Base-by-base conservation (phyloP, 2,329 filamentous ascomycete species). In the Thelonectria discophora region DNA sequence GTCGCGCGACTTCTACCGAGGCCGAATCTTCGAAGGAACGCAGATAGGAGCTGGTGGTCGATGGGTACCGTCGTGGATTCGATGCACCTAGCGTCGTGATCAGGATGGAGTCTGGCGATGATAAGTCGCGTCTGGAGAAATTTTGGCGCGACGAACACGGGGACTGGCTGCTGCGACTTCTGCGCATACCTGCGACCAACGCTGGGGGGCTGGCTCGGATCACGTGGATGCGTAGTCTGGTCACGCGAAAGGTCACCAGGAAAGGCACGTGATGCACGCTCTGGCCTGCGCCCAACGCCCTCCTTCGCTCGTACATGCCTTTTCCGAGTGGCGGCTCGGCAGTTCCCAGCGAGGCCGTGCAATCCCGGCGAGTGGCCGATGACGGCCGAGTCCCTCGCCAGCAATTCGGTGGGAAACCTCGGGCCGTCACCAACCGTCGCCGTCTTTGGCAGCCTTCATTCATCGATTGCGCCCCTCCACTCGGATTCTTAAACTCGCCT, bases 361-460 rank as follows among this genome's bases (percentile, higher is more conserved):
- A 63, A 68, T 70, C 67, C 66, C 69, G 67, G 68, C 61, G 54
- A 66, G 55, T 64, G 66, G 66, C 69, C 70, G 70, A 72, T 72
- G 70, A 65, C 69, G 70, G 70, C 64, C 64, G 53, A 55, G 34
- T 51, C 55, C 56, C 49, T 58, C 53, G 47, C 52, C 40, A 47
- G 40, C 53, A 65, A 65, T 52, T 69, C 58, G 62, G 69, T 18
- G 40, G 54, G 63, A 58, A 64, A 71, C 76, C 77, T 78, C 77
- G 77, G 77, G 74, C 77, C 77, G 76, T 73, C 62, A 73, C 70
- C 72, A 78, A 65, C 77, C 77, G 76, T 66, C 65, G 66, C 67
- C 67, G 69, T 63, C 63, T 62, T 59, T 37, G 49, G 53, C 17
- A 55, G 55, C 62, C 54, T 40, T 48, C 37, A 50, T 51, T 46